Evolutionary conservation across 139 green algal genomes (phyloP).

Genomic region (Chlamydomonas sphaeroides): DNA sequence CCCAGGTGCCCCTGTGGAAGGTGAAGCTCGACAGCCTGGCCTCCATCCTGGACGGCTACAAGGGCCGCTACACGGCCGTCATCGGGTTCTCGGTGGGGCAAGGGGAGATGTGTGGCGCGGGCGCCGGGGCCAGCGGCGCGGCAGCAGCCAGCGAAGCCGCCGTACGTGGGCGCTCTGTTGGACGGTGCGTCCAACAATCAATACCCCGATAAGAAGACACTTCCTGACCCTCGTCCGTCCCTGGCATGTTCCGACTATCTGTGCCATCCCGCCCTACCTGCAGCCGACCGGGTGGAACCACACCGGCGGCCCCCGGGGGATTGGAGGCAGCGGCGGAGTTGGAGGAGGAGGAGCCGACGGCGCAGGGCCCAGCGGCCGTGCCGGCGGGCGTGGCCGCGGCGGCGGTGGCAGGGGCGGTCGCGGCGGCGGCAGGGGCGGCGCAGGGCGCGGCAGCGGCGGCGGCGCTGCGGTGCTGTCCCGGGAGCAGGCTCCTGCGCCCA

Average conservation of each 20-base stretch:
- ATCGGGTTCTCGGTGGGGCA: constrained; percentile 46
- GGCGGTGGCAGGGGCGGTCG: not conserved
- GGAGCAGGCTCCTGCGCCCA: constrained; percentile 5
- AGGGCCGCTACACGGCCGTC: constrained; percentile 72
- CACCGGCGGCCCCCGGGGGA: constrained; percentile 27
- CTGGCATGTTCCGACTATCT: no score
- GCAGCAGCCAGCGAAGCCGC: no score
- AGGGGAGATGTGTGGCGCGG: not conserved
- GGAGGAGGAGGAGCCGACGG: not conserved
- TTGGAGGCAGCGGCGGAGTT: not conserved
- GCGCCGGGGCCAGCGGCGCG: no score
- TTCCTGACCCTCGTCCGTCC: no score
- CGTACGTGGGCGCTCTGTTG: no score
- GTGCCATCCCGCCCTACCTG: no score
- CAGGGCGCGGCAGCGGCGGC: not conserved
- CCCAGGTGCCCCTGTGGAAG: constrained; percentile 76
- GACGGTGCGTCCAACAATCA: no score
- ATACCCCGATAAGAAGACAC: no score
- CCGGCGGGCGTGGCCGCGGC: not conserved
- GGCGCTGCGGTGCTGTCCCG: not conserved
- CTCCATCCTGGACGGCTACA: constrained; percentile 70
- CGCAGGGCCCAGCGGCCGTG: not conserved
- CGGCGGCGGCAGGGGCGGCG: not conserved
- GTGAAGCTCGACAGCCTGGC: constrained; percentile 81
- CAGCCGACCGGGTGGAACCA: constrained; percentile 88